Evolutionary conservation across 495 filamentous ascomycete genomes (phyloP), one percentile per base, ranked within the genome.

Genomic region (Parathielavia hyrcaniae): DNA sequence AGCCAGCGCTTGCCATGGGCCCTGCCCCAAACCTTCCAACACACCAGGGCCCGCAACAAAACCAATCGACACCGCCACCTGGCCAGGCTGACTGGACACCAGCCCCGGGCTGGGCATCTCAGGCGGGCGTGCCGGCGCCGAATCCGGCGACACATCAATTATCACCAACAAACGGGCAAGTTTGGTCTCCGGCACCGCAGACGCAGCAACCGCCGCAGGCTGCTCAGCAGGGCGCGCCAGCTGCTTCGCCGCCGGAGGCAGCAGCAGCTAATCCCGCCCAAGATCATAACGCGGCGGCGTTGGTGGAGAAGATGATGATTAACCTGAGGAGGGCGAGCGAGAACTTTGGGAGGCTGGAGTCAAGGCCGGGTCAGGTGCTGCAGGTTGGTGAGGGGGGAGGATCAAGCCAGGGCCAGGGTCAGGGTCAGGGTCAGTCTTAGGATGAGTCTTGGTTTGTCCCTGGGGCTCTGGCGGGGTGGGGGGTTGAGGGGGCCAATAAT

Each of bases 231-330:
- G 35, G 20, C 3, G 10, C 20, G 2, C 26, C 26, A 3, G 20
- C 35, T 41, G 20, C 17, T 4, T 8, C 50, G 3, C 9, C 36
- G 8, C 4, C 26, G 32, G 23, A 9, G 2, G 44, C 19, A 11
- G 45, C 11, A 4, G 9, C 19, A 9, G 40, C 44, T 14, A 26
- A 46, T 26, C 19, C 20, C 13, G n/a, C 16, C 4, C 26, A 11
- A 20, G 13, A 44, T 1, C 40, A 47, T 30, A 40, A 53, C 16
- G 9, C 73, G 61, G 73, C 73, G 61, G 73, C 73, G 34, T 54
- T 81, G n/a, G 67, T 81, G 43, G 75, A 81, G 66, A 72, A 72
- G 62, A 75, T 81, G 60, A 76, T 81, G 65, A 50, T 52, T 36
- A 74, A 74, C 47, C 59, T 77, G 19, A 67, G 64, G 46, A 64